These are phyloP conservation scores for Aspergillus taichungensis DNA, from an alignment of 495 filamentous ascomycete species.

Conservation along the genomic window DNA sequence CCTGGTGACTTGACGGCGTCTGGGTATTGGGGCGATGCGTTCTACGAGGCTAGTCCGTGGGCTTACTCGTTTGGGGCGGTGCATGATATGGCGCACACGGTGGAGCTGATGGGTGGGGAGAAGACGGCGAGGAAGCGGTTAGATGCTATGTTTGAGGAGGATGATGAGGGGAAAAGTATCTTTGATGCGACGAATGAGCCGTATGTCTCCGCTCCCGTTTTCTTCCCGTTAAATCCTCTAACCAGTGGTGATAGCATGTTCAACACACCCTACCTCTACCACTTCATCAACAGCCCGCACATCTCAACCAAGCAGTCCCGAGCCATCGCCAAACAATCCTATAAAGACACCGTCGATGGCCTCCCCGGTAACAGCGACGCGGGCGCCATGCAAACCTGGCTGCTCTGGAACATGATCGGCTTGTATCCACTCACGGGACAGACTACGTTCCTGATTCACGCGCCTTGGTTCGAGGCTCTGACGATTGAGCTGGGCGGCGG, in stretches of 20 bases:
- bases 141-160: slow-evolving; percentile 39
- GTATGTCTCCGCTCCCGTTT: slow-evolving; percentile 12
- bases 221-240: background rate
- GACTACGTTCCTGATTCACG: slow-evolving; percentile 46
- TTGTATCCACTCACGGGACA: slow-evolving; percentile 48
- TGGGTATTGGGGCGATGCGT: slow-evolving; percentile 55
- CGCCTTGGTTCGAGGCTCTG: slow-evolving; percentile 47
- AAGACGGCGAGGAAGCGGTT: slow-evolving; percentile 23
- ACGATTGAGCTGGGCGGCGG: slow-evolving; percentile 38
- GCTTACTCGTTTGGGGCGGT: slow-evolving; percentile 61
- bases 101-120: slow-evolving; percentile 48
- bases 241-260: slow-evolving; percentile 39
- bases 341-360: slow-evolving; percentile 27
- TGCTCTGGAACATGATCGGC: slow-evolving; percentile 54
- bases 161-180: slow-evolving; percentile 43
- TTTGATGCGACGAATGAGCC: slow-evolving; percentile 65
- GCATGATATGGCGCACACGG: slow-evolving; percentile 56
- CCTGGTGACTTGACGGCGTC: slow-evolving; percentile 45
- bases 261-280: slow-evolving; percentile 61
- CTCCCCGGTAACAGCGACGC: slow-evolving; percentile 52
- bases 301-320: slow-evolving; percentile 32
- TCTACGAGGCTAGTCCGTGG: slow-evolving; percentile 60
- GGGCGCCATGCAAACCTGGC: slow-evolving; percentile 52
- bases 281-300: slow-evolving; percentile 56
- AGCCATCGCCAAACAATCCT: slow-evolving; percentile 30